phyloP scores from a whole-genome alignment of 345 rosid genomes.

The Murraya koenigii region DNA sequence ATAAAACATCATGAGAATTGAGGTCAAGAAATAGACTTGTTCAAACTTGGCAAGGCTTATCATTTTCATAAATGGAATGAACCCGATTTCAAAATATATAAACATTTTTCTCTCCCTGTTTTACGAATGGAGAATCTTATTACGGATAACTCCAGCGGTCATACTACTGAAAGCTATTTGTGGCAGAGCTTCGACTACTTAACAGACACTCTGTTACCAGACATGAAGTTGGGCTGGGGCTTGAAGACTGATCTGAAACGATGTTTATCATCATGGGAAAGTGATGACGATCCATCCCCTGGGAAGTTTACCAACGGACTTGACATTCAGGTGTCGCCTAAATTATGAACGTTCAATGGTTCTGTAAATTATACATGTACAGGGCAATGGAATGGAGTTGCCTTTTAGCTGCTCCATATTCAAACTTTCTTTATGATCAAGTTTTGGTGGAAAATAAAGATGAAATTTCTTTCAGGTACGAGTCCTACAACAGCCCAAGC shows the following conservation, averaged over 20 bases:
- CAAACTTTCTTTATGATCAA: not conserved
- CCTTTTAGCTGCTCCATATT: not conserved
- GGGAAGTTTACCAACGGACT: not conserved
- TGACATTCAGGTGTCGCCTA: not conserved
- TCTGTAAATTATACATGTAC: not conserved
- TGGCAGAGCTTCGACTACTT: not conserved
- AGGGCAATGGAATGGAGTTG: not conserved
- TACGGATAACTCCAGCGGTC: not conserved
- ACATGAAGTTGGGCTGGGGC: not conserved
- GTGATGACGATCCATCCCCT: not conserved
- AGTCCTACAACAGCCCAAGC: not conserved
- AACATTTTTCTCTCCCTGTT: too few species aligned
- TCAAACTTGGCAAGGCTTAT: too few species aligned
- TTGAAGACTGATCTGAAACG: not conserved
- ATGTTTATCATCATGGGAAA: not conserved
- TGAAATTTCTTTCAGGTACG: not conserved
- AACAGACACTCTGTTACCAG: not conserved
- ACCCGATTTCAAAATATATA: too few species aligned
- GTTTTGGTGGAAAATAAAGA: not conserved
- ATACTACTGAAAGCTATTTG: not conserved
- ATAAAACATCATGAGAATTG: too few species aligned
- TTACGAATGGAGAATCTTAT: not conserved
- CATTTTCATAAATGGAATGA: too few species aligned
- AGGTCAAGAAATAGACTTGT: too few species aligned
- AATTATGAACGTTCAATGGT: not conserved